phyloP scores from a whole-genome alignment of 106 monocot genomes.

The Iris macrosiphon region DNA sequence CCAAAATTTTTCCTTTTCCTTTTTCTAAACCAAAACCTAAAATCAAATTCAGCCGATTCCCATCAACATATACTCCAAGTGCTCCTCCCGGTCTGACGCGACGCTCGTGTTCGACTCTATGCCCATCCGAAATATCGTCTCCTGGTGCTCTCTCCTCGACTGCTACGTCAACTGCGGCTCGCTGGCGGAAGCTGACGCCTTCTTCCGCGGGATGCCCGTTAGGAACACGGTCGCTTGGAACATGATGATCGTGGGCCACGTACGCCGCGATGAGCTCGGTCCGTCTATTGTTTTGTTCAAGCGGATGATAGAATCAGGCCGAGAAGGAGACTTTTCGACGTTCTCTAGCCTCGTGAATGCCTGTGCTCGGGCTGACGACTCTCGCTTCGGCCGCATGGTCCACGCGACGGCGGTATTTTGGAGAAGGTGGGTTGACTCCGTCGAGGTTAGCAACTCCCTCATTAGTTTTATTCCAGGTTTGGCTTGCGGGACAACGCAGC shows the following conservation, averaged over 20 bases:
- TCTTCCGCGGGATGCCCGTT: constrained; percentile 46
- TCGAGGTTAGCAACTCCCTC: constrained; percentile 50
- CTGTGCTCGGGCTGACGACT: constrained; percentile 16
- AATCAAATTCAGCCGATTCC: no score
- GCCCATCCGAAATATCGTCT: constrained; percentile 32
- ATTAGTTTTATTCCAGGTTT: constrained; percentile 46
- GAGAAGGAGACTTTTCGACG: constrained; percentile 36
- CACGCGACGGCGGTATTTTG: constrained; percentile 25
- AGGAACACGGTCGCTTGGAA: constrained; percentile 51
- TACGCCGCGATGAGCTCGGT: constrained; percentile 9
- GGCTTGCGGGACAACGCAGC: constrained; percentile 14
- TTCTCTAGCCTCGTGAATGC: constrained; percentile 29
- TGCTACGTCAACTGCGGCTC: constrained; percentile 18
- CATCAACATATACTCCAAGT: constrained; percentile 59
- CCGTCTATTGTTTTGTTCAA: constrained; percentile 23
- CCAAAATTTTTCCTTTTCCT: no score
- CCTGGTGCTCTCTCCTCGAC: constrained; percentile 70
- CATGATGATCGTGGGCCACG: constrained; percentile 44
- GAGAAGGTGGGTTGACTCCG: constrained; percentile 28
- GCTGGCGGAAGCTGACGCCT: constrained; percentile 8
- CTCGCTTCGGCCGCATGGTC: constrained; percentile 30
- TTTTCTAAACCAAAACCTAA: no score
- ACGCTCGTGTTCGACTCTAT: constrained; percentile 31
- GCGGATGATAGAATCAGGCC: constrained; percentile 32
- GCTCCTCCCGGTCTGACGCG: constrained; percentile 21